A percentile compares a stretch with the other conserved stretches of the same genome.
These are phyloP conservation scores for Paracamarosporium sp. DNA, from an alignment of 2,329 filamentous ascomycete species.

Conservation along the genomic window DNA sequence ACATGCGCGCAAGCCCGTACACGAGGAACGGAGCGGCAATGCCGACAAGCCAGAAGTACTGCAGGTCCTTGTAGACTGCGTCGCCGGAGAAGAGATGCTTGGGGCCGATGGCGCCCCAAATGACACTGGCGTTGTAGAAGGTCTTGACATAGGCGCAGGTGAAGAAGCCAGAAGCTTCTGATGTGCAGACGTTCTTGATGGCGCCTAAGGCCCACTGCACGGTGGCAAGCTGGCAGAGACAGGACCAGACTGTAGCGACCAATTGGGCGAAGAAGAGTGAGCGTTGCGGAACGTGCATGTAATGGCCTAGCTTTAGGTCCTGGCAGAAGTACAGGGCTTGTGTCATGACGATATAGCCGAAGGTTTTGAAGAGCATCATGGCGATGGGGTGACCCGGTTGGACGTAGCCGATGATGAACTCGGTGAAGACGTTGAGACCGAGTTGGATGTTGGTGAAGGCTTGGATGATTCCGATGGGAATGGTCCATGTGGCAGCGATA, in stretches of 20 bases:
- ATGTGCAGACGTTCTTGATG: slow-evolving; percentile 2
- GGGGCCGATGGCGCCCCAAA: slow-evolving; percentile 72
- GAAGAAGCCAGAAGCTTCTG: slow-evolving; percentile 54
- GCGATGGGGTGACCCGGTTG: slow-evolving; percentile 73
- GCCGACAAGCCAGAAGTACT: slow-evolving; percentile 66
- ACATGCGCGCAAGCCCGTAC: slow-evolving; percentile 54
- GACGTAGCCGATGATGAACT: slow-evolving; percentile 71
- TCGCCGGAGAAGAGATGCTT: slow-evolving; percentile 69
- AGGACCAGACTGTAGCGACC: slow-evolving; percentile 51
- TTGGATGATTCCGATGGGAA: slow-evolving; percentile 31
- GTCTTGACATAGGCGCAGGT: slow-evolving; percentile 68
- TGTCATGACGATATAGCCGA: slow-evolving; percentile 26
- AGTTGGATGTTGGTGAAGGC: slow-evolving; percentile 72
- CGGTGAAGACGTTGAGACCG: slow-evolving; percentile 67
- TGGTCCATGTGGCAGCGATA: slow-evolving; percentile 53
- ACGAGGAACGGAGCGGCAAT: slow-evolving; percentile 61
- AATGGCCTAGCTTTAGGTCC: slow-evolving; percentile 35
- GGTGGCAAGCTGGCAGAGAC: slow-evolving; percentile 17
- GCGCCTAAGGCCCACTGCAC: slow-evolving; percentile 1
- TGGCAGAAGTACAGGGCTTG: background rate
- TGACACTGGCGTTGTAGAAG: slow-evolving; percentile 71
- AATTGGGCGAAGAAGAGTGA: slow-evolving; percentile 60
- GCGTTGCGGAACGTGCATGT: slow-evolving; percentile 58
- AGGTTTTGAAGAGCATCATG: slow-evolving; percentile 61
- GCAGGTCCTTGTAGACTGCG: slow-evolving; percentile 67